Conservation (phyloP, 805 yeast species). For the Metschnikowia continentalis region DNA sequence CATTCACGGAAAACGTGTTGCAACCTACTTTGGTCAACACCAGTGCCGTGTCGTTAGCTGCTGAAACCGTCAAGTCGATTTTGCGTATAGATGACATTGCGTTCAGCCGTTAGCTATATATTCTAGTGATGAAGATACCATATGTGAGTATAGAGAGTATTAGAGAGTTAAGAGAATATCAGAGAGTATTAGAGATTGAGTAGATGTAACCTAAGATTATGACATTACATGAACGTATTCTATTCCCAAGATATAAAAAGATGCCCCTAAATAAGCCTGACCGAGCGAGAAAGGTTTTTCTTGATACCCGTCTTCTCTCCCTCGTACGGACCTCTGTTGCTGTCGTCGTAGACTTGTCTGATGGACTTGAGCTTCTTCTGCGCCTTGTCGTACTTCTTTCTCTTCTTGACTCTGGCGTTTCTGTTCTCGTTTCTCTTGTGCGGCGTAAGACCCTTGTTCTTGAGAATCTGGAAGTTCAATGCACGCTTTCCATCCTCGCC, state of each 20-base stretch:
- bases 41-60: slow-evolving; percentile 89
- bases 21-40: slow-evolving; percentile 96
- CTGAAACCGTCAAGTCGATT: slow-evolving; percentile 94
- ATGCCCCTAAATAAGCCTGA: slow-evolving; percentile 45
- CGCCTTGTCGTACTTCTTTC: slow-evolving; percentile 93
- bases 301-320: slow-evolving; percentile 98
- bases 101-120: slow-evolving; percentile 35
- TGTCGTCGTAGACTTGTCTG: slow-evolving; percentile 80
- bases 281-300: slow-evolving; percentile 86
- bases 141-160: too few species aligned
- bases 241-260: too few species aligned
- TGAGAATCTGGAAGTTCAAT: slow-evolving; percentile 86
- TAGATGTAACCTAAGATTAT: neutral
- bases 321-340: slow-evolving; percentile 66
- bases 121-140: neutral
- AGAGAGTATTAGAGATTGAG: too few species aligned
- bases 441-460: slow-evolving; percentile 94
- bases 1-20: slow-evolving; percentile 87
- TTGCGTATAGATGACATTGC: slow-evolving; percentile 96
- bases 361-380: slow-evolving; percentile 88
- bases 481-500: slow-evolving; percentile 92
- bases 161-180: too few species aligned
- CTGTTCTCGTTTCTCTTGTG: slow-evolving; percentile 90
- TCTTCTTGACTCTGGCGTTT: slow-evolving; percentile 96
- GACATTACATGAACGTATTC: neutral